phyloP scores from a whole-genome alignment of 805 yeast genomes.

The Candida corydali region DNA sequence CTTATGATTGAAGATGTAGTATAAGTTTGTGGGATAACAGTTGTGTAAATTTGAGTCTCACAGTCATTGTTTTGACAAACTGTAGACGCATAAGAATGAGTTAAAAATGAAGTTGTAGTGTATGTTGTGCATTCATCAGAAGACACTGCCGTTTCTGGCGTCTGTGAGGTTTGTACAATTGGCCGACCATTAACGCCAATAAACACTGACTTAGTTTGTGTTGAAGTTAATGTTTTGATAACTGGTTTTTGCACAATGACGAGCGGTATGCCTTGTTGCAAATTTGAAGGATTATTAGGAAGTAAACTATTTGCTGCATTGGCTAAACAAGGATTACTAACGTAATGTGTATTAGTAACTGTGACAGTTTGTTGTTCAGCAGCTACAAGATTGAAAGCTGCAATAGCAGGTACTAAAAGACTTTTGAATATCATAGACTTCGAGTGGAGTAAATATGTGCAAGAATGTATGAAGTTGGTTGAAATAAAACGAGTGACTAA shows the following conservation, averaged over 20 bases:
- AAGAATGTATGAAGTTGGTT: slow-evolving; percentile 5
- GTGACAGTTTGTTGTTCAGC: slow-evolving; percentile 17
- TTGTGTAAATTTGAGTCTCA: slow-evolving; percentile 8
- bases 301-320: slow-evolving; percentile 15
- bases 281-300: slow-evolving; percentile 14
- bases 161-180: background rate
- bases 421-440: slow-evolving; percentile 1
- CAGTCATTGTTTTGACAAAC: slow-evolving; percentile 13
- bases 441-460: too few relatives aligned
- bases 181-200: slow-evolving; percentile 2
- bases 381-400: slow-evolving; percentile 2
- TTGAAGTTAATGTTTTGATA: background rate
- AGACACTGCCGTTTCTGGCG: too few relatives aligned
- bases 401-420: slow-evolving; percentile 1
- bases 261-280: slow-evolving; percentile 25
- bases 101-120: slow-evolving; percentile 16
- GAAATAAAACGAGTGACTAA: slow-evolving; percentile 1
- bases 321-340: slow-evolving; percentile 20
- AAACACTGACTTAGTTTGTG: background rate
- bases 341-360: slow-evolving; percentile 22
- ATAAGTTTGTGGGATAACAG: slow-evolving; percentile 2
- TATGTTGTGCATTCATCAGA: slow-evolving; percentile 5
- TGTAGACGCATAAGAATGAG: slow-evolving; percentile 14
- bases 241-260: slow-evolving; percentile 23
- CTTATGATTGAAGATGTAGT: slow-evolving; percentile 2